phyloP scores from a whole-genome alignment of 352 stramenopile genomes.

The Phytophthora crassamura region DNA sequence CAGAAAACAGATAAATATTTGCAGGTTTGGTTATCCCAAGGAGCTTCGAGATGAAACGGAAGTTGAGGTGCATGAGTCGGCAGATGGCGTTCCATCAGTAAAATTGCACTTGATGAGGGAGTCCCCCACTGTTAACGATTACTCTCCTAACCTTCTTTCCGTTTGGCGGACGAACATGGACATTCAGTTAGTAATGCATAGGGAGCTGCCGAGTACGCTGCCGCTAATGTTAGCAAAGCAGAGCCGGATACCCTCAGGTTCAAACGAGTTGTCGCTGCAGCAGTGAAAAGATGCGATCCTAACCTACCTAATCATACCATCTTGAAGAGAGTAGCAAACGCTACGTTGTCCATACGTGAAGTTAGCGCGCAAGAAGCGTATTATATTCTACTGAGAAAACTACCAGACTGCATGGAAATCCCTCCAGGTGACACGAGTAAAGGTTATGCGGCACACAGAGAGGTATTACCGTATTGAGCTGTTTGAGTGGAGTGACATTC shows the following conservation, averaged over 20 bases:
- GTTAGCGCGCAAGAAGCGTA: too few relatives aligned
- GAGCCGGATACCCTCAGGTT: too few relatives aligned
- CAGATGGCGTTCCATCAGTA: conserved; percentile 1
- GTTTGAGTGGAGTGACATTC: too few relatives aligned
- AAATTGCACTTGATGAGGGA: conserved; percentile 8
- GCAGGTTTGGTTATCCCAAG: conserved; percentile 22
- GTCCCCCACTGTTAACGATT: conserved; percentile 13
- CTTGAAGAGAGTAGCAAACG: conserved; percentile 4
- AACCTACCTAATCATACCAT: conserved; percentile 6
- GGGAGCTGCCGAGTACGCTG: too few relatives aligned
- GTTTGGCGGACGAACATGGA: conserved; percentile 40
- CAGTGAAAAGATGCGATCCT: conserved; percentile 13
- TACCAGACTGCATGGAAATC: too few relatives aligned
- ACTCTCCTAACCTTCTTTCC: not conserved
- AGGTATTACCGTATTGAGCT: too few relatives aligned
- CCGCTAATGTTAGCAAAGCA: too few relatives aligned
- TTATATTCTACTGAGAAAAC: too few relatives aligned
- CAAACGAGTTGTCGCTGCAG: too few relatives aligned
- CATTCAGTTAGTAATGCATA: conserved; percentile 23
- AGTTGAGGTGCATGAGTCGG: not conserved
- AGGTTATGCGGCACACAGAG: too few relatives aligned
- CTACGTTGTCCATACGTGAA: too few relatives aligned
- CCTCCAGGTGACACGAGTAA: too few relatives aligned
- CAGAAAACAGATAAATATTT: conserved; percentile 3
- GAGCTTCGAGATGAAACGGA: not conserved